Base-by-base conservation (phyloP, 169 alveolate species). In the Cystoisospora suis region DNA sequence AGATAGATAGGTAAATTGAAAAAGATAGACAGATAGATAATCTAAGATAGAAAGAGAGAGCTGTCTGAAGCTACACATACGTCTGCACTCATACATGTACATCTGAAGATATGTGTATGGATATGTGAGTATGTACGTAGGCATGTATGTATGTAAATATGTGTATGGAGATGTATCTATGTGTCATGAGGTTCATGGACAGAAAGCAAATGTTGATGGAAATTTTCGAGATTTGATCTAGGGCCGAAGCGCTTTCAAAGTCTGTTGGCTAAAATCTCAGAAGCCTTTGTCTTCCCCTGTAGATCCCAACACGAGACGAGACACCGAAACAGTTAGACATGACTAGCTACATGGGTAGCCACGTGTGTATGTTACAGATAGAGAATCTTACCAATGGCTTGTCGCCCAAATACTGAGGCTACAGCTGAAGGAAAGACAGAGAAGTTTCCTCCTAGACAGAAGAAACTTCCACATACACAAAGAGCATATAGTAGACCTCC, bases 381-480 rank as follows among this genome's bases (percentile, higher is more conserved):
- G n/a, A n/a, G n/a, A n/a, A n/a, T n/a, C n/a, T 34, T 32, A 86
- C 90, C 90, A 2, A 86, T 15, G 23, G 81, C 85, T 4, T 86
- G 47, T n/a, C 49, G 38, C 20, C 90, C 90, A 23, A 86, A 86
- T 32, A 86, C 17, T 15, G 81, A 12, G 36, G 86, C 81, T 0
- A 58, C 53, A 9, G 83, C 85, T 3, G 83, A 27, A 36, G 85
- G 85, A 38, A 86, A 86, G 32, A 86, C 65, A 3, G 90, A 34
- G 45, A 86, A 86, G 46, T 86, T 86, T 20, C 90, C 90, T 4
- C 90, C 90, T 20, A 86, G 81, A 29, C 90, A 86, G 47, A 86
- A 86, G 85, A 86, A 86, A 59, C 59, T 86, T 12, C 75, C 59
- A 23, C 61, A 65, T 20, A 86, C 85, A 1, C 75, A 58, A 12